Evolutionary conservation across 202 grass and related monocot species (phyloP).

Genomic region (Zoysia matrella): DNA sequence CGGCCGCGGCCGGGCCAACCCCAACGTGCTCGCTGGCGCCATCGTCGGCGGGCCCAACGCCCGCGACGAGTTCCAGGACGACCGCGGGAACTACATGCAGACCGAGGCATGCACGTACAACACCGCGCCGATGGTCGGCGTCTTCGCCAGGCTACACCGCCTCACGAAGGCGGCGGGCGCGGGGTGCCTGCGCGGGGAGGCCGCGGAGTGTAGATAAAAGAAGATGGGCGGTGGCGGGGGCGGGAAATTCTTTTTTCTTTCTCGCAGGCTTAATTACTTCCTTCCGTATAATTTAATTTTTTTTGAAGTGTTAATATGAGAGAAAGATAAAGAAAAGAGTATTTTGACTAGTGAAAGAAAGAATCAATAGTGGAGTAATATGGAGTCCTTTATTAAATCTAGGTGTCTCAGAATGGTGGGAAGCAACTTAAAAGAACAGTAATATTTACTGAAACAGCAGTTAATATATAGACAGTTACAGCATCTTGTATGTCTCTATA

Average conservation of each 20-base stretch:
- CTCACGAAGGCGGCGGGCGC: slow-evolving; percentile 29
- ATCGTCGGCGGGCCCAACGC: slow-evolving; percentile 80
- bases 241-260: slow-evolving; percentile 61
- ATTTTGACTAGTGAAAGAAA: slow-evolving; percentile 49
- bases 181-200: neutral
- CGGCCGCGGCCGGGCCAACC: slow-evolving; percentile 48
- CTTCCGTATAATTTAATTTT: slow-evolving; percentile 46
- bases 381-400: slow-evolving; percentile 32
- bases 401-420: neutral
- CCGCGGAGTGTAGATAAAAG: slow-evolving; percentile 66
- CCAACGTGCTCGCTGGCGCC: slow-evolving; percentile 79
- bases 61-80: slow-evolving; percentile 76
- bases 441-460: slow-evolving; percentile 39
- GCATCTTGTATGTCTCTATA: neutral
- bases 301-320: slow-evolving; percentile 66
- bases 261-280: slow-evolving; percentile 35
- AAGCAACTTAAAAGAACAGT: slow-evolving; percentile 16
- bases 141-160: slow-evolving; percentile 77
- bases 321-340: slow-evolving; percentile 31
- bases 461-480: slow-evolving; percentile 31
- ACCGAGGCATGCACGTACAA: slow-evolving; percentile 96
- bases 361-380: slow-evolving; percentile 37
- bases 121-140: slow-evolving; percentile 80
- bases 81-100: slow-evolving; percentile 76
- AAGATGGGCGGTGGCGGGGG: slow-evolving; percentile 9